These are phyloP conservation scores for Mycena capillaripes DNA, from an alignment of 768 basidiomycete genomes.

Conservation along the genomic window DNA sequence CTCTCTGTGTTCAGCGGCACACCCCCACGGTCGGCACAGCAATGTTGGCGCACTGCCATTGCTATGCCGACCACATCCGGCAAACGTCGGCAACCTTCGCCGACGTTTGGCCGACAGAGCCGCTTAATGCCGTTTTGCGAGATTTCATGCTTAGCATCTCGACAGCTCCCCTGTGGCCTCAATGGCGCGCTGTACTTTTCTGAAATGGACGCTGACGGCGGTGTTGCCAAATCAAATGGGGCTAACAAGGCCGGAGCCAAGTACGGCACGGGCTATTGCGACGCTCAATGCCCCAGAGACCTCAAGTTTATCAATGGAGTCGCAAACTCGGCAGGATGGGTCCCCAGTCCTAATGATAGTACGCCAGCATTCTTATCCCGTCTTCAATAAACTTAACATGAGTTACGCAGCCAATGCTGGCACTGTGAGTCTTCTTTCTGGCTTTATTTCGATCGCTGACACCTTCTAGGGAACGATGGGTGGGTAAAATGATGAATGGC, in stretches of 20 bases:
- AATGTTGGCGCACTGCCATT: too few relatives aligned
- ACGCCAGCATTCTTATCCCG: background rate
- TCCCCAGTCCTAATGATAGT: background rate
- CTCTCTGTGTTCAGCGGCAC: too few relatives aligned
- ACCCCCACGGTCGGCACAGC: too few relatives aligned
- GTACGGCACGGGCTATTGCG: background rate
- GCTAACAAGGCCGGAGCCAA: conserved; percentile 56
- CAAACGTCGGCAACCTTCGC: too few relatives aligned
- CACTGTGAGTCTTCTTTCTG: background rate
- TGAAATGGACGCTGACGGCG: conserved; percentile 61
- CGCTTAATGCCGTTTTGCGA: too few relatives aligned
- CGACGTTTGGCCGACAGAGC: too few relatives aligned
- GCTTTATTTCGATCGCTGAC: background rate
- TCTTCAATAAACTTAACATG: background rate
- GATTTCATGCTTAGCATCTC: background rate
- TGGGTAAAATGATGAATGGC: background rate
- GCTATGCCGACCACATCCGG: too few relatives aligned
- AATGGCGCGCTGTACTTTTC: background rate
- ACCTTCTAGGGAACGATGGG: background rate
- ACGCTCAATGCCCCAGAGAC: background rate
- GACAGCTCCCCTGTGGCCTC: background rate
- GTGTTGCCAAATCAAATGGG: conserved; percentile 46
- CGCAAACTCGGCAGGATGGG: background rate
- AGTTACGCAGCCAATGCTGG: background rate
- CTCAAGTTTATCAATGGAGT: conserved; percentile 38